Percentiles rank a stretch among this genome's conserved stretches.
Evolutionary conservation across 495 filamentous ascomycete genomes (phyloP).

Genomic region (Neurospora intermedia): DNA sequence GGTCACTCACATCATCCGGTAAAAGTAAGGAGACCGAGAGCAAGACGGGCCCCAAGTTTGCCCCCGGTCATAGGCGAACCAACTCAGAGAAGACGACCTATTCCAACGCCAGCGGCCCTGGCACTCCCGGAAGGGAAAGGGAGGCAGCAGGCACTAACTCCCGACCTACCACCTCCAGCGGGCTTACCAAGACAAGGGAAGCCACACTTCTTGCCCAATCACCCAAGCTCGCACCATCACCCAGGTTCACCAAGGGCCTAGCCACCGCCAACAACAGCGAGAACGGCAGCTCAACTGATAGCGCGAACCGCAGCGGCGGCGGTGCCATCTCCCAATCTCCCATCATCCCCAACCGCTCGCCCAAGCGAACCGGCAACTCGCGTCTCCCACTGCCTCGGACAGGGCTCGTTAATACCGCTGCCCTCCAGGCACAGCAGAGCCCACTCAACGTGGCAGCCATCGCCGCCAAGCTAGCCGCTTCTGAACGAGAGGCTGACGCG

Average conservation of each 20-base stretch:
- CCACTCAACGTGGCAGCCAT: constrained; percentile 43
- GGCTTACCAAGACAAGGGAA: not conserved
- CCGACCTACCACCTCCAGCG: not conserved
- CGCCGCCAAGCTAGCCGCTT: constrained; percentile 43
- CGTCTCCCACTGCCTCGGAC: constrained; percentile 31
- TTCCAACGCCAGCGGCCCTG: not conserved
- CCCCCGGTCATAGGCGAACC: not conserved
- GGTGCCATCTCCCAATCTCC: not conserved
- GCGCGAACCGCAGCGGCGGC: constrained; percentile 6
- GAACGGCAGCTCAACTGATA: constrained; percentile 5
- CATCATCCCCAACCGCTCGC: constrained; percentile 9
- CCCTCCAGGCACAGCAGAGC: constrained; percentile 32
- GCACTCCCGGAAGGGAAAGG: not conserved
- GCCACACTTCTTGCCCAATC: not conserved
- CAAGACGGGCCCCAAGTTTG: not conserved
- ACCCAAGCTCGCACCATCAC: not conserved
- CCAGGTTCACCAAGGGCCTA: not conserved
- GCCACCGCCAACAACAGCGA: constrained; percentile 3
- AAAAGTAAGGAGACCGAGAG: not conserved
- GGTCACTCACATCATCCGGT: not conserved
- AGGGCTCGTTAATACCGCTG: constrained; percentile 6
- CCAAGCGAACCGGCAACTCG: constrained; percentile 20
- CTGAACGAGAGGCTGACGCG: constrained; percentile 45
- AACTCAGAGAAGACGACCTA: not conserved
- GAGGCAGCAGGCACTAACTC: not conserved